A percentile compares a stretch with the other conserved stretches of the same genome.
phyloP scores from a whole-genome alignment of 2,329 filamentous ascomycete species.

The Nemania serpens region DNA sequence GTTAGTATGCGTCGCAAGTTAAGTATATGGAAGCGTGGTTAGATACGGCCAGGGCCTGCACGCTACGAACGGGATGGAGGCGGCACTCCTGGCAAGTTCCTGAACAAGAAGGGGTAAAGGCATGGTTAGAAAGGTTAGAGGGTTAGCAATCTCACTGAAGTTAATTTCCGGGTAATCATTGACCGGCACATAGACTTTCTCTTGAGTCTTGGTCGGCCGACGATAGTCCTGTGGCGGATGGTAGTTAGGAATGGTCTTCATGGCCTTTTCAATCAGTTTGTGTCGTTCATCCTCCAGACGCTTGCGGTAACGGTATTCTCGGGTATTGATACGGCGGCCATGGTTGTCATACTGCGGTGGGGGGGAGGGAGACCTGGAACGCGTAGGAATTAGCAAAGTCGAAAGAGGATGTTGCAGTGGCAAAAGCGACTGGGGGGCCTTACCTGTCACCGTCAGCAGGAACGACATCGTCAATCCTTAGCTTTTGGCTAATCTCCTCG shows the following conservation, averaged over 20 bases:
- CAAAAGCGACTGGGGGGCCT: background rate
- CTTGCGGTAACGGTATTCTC: conserved; percentile 98
- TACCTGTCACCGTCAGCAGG: conserved; percentile 95
- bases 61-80: conserved; percentile 41
- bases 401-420: background rate
- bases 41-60: conserved; percentile 41
- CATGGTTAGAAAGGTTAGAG: conserved; percentile 79
- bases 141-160: conserved; percentile 99
- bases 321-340: conserved; percentile 97
- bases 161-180: conserved; percentile 99
- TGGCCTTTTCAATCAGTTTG: conserved; percentile 97
- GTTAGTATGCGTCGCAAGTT: conserved; percentile 72
- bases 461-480: conserved; percentile 98
- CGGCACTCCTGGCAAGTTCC: conserved; percentile 53
- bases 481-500: conserved; percentile 98
- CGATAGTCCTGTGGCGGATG: conserved; percentile 98
- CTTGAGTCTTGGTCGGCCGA: conserved; percentile 98
- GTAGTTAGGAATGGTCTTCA: conserved; percentile 99
- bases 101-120: conserved; percentile 46
- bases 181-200: conserved; percentile 99
- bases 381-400: conserved; percentile 11
- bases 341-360: conserved; percentile 99
- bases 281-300: conserved; percentile 97
- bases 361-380: conserved; percentile 83
- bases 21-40: conserved; percentile 44